Evolutionary conservation across 441 rosid species (phyloP).

Genomic region (Pelargonium myrrhifolium): DNA sequence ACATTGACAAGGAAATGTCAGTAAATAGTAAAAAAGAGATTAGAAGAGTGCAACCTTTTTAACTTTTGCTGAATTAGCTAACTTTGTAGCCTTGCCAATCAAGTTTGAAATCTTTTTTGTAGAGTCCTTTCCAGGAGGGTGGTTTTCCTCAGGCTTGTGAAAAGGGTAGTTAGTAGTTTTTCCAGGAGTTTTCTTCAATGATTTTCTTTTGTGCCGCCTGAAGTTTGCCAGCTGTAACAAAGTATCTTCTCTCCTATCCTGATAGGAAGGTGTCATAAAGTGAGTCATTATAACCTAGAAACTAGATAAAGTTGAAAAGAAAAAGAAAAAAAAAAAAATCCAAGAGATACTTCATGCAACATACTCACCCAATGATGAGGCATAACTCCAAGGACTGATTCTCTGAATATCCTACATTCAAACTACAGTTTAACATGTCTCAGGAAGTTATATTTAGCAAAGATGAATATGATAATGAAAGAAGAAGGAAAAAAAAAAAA

Average conservation of each 20-base stretch:
- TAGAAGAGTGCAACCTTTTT: constrained; percentile 54
- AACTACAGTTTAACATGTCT: constrained; percentile 43
- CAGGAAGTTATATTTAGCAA: constrained; percentile 25
- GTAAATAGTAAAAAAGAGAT: not conserved
- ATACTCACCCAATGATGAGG: constrained; percentile 97
- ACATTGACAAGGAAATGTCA: not conserved
- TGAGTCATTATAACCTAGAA: constrained; percentile 14
- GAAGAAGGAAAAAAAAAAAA: not conserved
- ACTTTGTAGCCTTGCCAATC: constrained; percentile 77
- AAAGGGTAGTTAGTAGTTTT: constrained; percentile 62
- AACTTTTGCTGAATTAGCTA: constrained; percentile 79
- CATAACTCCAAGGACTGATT: constrained; percentile 87
- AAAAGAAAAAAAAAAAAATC: not conserved
- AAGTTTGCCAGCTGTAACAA: constrained; percentile 71
- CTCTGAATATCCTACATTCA: constrained; percentile 97
- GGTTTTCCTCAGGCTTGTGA: constrained; percentile 93
- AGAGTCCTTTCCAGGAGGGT: constrained; percentile 91
- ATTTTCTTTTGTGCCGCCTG: constrained; percentile 85
- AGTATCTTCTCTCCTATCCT: constrained; percentile 99
- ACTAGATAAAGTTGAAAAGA: constrained; percentile 1
- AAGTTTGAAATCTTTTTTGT: constrained; percentile 75
- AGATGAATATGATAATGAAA: constrained; percentile 1
- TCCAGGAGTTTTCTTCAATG: constrained; percentile 60
- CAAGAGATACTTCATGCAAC: not conserved
- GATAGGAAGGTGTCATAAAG: constrained; percentile 25